Evolutionary conservation across 1,284 basidiomycete genomes (phyloP).

Genomic region (Irpex sp.): DNA sequence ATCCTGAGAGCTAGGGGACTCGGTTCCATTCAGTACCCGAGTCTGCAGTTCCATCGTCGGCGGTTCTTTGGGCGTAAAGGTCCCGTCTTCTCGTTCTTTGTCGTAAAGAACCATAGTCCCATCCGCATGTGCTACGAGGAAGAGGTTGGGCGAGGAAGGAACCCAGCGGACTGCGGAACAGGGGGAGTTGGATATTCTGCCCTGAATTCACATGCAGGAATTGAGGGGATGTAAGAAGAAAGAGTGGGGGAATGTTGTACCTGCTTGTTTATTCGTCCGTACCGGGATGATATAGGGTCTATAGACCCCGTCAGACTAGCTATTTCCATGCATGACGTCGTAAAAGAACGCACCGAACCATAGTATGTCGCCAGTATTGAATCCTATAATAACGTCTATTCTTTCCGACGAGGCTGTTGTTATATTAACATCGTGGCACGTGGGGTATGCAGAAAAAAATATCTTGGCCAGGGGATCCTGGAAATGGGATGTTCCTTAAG

Average conservation of each 20-base stretch:
- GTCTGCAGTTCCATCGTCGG: conserved; percentile 18
- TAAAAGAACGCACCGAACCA: conserved; percentile 67
- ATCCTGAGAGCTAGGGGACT: conserved; percentile 30
- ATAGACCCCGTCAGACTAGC: conserved; percentile 9
- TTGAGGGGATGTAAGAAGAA: conserved; percentile 10
- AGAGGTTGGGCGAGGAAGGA: conserved; percentile 77
- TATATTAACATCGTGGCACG: conserved; percentile 85
- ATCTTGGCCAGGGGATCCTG: conserved; percentile 85
- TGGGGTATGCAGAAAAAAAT: conserved; percentile 81
- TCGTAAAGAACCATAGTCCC: conserved; percentile 87
- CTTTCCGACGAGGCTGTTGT: conserved; percentile 72
- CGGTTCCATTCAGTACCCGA: conserved; percentile 9
- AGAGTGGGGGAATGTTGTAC: conserved; percentile 32
- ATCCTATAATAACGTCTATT: conserved; percentile 90
- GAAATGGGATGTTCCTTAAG: neutral
- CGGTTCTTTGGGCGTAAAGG: conserved; percentile 59
- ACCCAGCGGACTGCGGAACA: conserved; percentile 89
- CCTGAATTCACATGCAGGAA: conserved; percentile 34
- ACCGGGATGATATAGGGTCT: conserved; percentile 83
- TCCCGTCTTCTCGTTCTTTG: conserved; percentile 82
- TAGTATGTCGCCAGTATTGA: conserved; percentile 86
- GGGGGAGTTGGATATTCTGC: conserved; percentile 72
- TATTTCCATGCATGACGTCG: neutral
- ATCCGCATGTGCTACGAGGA: conserved; percentile 88
- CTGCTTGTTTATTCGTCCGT: conserved; percentile 89